A percentile compares a stretch with the other conserved stretches of the same genome.
phyloP scores from a whole-genome alignment of 139 green algal species.

The Pleodorina starrii region DNA sequence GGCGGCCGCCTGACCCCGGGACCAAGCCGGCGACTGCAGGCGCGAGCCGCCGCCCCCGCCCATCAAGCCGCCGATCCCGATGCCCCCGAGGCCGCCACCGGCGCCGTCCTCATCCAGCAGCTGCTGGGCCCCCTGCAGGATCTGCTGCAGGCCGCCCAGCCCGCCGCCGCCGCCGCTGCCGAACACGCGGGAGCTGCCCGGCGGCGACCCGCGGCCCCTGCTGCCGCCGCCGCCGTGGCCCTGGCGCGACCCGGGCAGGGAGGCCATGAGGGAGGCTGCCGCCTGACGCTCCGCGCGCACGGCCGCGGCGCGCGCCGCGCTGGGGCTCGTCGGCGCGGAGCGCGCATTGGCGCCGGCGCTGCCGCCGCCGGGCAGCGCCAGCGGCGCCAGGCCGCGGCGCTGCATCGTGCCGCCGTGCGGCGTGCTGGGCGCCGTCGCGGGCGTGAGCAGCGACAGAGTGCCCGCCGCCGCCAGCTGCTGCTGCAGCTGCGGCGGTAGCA shows the following conservation, averaged over 20 bases:
- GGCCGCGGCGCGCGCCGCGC: slow-evolving; percentile 9
- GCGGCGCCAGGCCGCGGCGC: neutral
- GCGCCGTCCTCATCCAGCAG: neutral
- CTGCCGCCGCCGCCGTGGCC: neutral
- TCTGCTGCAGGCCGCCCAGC: neutral
- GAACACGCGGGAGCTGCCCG: neutral
- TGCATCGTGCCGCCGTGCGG: neutral
- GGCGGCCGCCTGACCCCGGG: neutral
- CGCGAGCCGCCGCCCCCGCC: neutral
- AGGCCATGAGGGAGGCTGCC: slow-evolving; percentile 20
- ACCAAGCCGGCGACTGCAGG: neutral
- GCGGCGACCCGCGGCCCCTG: slow-evolving; percentile 1
- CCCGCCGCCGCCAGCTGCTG: slow-evolving; percentile 25
- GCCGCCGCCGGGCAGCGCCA: neutral
- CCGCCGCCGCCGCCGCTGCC: neutral
- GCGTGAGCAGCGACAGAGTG: neutral
- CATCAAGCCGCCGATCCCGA: too few relatives aligned
- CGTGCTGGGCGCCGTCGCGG: neutral
- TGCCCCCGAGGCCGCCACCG: too few relatives aligned
- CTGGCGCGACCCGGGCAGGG: neutral
- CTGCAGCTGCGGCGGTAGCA: slow-evolving; percentile 34
- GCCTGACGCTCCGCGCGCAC: slow-evolving; percentile 11
- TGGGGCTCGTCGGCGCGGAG: slow-evolving; percentile 22
- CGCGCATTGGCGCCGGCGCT: neutral
- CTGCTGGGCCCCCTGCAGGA: neutral